Evolutionary conservation across 2,329 filamentous ascomycete genomes (phyloP), one percentile per base, ranked within the genome.

Genomic region (Epichloe coenophiala): DNA sequence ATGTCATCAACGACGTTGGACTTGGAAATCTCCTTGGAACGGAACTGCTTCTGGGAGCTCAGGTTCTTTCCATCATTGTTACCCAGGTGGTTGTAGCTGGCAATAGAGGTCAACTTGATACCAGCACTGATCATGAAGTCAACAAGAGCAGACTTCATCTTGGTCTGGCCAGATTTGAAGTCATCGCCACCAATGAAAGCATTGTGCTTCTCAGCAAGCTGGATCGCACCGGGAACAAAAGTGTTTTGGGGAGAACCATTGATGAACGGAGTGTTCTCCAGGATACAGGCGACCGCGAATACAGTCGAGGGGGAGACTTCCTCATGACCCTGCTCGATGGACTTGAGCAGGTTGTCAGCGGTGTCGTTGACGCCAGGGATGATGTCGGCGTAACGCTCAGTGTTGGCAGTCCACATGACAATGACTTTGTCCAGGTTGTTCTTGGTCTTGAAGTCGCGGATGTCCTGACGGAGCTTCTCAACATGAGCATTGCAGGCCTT

Each of bases 51-150:
- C 69, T 96, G 90, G 42, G 90, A 95, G 74, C 87, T 95, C 61
- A 98, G 72, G 75, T 98, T 98, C 83, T 90, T 96, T 74, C 93
- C 93, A 66, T 98, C 91, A 66, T 98, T 98, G 81, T 98, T 98
- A 64, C 93, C 93, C 51, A 98, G 83, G 69, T 98, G 93, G 76
- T 98, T 98, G 82, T 98, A 98, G 72, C 87, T 94, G 57, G 93
- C 88, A 72, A 98, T 97, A 40, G 90, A 95, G 53, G 91, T 97
- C 64, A 98, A 82, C 76, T 95, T 96, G 79, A 98, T 97, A 66
- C 93, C 93, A 45, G 93, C 93, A 67, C 83, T 96, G 82, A 98
- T 95, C 67, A 98, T 72, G 74, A 98, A 98, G 72, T 98, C 93
- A 44, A 97, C 93, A 33, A 98, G 81, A 19, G 93, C 93, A 54